Base-by-base conservation (phyloP, 306 rosid species). In the Corylus heterophylla region DNA sequence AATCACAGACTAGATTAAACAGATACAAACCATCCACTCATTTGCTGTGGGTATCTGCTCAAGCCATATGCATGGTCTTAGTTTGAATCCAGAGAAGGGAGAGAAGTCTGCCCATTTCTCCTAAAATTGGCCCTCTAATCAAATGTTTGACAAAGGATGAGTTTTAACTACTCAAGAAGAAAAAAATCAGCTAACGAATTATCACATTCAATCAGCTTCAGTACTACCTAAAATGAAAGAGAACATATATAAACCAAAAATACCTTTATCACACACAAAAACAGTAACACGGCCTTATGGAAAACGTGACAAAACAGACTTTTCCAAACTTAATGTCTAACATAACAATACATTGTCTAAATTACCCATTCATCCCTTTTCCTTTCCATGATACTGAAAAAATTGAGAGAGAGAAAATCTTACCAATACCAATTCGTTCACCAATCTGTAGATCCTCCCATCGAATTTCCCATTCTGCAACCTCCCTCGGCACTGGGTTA, bases 371-470 rank as follows among this genome's bases (percentile, higher is more conserved):
- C 18, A 71, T 50, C 29, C 8, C 7, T 58, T 6, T 25, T 29
- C 56, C 51, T 20, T 58, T 56, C 54, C 25, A 52, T 54, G 52
- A 67, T 52, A 73, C 48, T 76, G 49, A 64, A 82, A 69, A 82
- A 80, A 16, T 69, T 27, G 74, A 25, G 39, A 45, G 18, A 74
- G 3, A 44, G 10, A 39, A 54, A 20, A 49, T 39, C 97, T 93
- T 86, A 96, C 99, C 99, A 74, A 96, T 96, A 77, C 99, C 99
- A 76, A 96, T 96, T n/a, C 99, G 99, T 85, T 96, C 98, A 54
- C 98, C 99, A 82, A 96, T 85, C 66, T 84, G 86, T 82, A 96
- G 98, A 89, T 96, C 97, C 87, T 93, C 98, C 99, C 99, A 96
- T 73, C 87, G 89, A 76, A 96, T 83, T 90, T 96, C 99, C 96